Base-by-base conservation (phyloP, 2,329 filamentous ascomycete genomes). In the Coleophoma eucalyptorum region DNA sequence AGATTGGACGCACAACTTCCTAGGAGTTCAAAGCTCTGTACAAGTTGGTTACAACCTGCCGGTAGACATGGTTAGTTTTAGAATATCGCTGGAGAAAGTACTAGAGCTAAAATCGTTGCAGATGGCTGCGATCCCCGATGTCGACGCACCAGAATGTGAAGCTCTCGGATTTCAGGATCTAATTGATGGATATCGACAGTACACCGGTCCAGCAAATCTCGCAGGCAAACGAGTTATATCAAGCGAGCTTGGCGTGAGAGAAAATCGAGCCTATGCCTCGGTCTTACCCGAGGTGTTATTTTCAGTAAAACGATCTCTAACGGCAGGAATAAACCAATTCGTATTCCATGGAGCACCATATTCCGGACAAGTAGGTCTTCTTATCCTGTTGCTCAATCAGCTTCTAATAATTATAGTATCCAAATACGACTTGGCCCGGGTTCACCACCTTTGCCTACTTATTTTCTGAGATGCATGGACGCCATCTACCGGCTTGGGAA, bases 361-460 rank as follows among this genome's bases (percentile, higher is more conserved):
- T 45, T 65, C 66, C 0, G 72, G 69, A 3, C 55, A n/a, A n/a
- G n/a, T n/a, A n/a, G n/a, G n/a, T n/a, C n/a, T n/a, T n/a, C n/a
- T n/a, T n/a, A n/a, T n/a, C n/a, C n/a, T n/a, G n/a, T n/a, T n/a
- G n/a, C n/a, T n/a, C n/a, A n/a, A n/a, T n/a, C n/a, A n/a, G n/a
- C n/a, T n/a, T n/a, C n/a, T n/a, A n/a, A n/a, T n/a, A n/a, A n/a
- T n/a, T n/a, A n/a, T n/a, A 68, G 7, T 77, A 77, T 49, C 58
- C 59, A 0, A 69, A 72, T 45, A 77, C 75, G 0, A 77, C 75
- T 0, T 78, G 75, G 75, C 76, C 76, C 0, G 72, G 71, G 0
- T 75, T 68, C 47, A 70, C 69, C 0, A 65, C 73, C 0, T 77
- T 78, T 50, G 51, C 48, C 5, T 78, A 73, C 53, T 40, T 62